Evolutionary conservation across 1,284 basidiomycete species (phyloP).

Genomic region (Phenoliferia sp.): DNA sequence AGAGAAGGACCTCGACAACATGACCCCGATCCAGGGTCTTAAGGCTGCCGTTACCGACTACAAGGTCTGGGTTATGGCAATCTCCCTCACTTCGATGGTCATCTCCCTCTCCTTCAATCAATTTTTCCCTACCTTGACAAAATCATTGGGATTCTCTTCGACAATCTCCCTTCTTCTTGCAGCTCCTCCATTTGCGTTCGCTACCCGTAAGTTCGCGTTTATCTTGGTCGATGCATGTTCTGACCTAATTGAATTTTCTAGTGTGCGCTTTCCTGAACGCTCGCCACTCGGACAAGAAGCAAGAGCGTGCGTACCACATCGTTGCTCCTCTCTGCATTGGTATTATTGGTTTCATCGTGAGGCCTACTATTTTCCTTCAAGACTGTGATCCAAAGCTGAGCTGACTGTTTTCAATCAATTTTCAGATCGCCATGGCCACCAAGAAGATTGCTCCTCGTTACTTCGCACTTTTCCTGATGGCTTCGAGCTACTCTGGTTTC

Average conservation of each 20-base stretch:
- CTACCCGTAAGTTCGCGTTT: constrained; percentile 9
- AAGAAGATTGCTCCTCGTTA: constrained; percentile 41
- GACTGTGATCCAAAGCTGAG: not conserved
- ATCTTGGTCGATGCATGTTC: not conserved
- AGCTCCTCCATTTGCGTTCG: constrained; percentile 41
- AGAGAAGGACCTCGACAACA: constrained; percentile 55
- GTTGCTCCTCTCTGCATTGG: constrained; percentile 40
- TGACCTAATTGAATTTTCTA: constrained; percentile 33
- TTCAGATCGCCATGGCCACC: constrained; percentile 40
- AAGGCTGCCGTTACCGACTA: constrained; percentile 47
- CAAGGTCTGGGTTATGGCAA: constrained; percentile 49
- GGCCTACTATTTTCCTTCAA: not conserved
- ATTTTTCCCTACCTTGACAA: constrained; percentile 49
- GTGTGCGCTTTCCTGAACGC: constrained; percentile 57
- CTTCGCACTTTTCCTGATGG: constrained; percentile 38
- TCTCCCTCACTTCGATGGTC: constrained; percentile 34
- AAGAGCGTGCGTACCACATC: constrained; percentile 48
- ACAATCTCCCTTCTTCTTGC: constrained; percentile 43
- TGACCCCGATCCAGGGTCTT: constrained; percentile 52
- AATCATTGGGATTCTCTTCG: constrained; percentile 47
- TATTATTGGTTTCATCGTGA: constrained; percentile 52
- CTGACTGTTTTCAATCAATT: not conserved
- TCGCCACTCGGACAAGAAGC: constrained; percentile 57
- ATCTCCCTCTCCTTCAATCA: constrained; percentile 61
- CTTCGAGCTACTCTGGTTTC: constrained; percentile 43